Evolutionary conservation across 2,329 filamentous ascomycete species (phyloP).

Genomic region (Beauveria sp.): DNA sequence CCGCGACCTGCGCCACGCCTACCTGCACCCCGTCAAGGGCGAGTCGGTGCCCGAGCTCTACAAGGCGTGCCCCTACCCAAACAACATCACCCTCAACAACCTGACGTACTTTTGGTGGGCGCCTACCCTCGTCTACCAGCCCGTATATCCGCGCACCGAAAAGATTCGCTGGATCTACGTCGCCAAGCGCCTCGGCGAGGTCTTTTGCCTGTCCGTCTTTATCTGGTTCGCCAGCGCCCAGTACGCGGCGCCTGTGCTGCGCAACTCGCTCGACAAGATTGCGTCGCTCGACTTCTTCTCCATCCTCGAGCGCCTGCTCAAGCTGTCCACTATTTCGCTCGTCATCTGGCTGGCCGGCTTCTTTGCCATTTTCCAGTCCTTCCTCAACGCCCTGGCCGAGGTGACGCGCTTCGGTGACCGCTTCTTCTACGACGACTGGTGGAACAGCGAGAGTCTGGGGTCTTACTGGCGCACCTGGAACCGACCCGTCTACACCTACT

Average conservation of each 20-base stretch:
- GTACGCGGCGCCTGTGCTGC: conserved; percentile 83
- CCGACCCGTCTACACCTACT: conserved; percentile 93
- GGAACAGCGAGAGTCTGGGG: conserved; percentile 83
- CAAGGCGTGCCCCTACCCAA: conserved; percentile 73
- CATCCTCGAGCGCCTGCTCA: conserved; percentile 84
- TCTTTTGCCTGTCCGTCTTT: conserved; percentile 70
- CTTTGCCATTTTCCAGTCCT: conserved; percentile 91
- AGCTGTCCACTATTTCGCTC: conserved; percentile 88
- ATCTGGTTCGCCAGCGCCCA: conserved; percentile 95
- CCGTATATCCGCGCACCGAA: conserved; percentile 81
- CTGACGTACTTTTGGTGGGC: conserved; percentile 97
- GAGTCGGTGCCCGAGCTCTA: conserved; percentile 78
- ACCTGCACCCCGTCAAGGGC: conserved; percentile 64
- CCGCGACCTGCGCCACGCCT: conserved; percentile 84
- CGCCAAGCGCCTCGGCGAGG: conserved; percentile 70
- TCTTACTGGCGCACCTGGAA: conserved; percentile 97
- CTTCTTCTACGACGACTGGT: conserved; percentile 96
- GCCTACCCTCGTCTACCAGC: conserved; percentile 92
- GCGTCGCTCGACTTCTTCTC: conserved; percentile 69
- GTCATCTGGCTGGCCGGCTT: conserved; percentile 97
- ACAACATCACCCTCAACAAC: conserved; percentile 83
- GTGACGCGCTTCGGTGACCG: conserved; percentile 84
- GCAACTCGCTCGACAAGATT: conserved; percentile 85
- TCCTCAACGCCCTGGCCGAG: conserved; percentile 86
- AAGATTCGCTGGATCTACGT: conserved; percentile 85